Evolutionary conservation across 2,329 filamentous ascomycete species (phyloP).

Genomic region (Aspergillus sp.): DNA sequence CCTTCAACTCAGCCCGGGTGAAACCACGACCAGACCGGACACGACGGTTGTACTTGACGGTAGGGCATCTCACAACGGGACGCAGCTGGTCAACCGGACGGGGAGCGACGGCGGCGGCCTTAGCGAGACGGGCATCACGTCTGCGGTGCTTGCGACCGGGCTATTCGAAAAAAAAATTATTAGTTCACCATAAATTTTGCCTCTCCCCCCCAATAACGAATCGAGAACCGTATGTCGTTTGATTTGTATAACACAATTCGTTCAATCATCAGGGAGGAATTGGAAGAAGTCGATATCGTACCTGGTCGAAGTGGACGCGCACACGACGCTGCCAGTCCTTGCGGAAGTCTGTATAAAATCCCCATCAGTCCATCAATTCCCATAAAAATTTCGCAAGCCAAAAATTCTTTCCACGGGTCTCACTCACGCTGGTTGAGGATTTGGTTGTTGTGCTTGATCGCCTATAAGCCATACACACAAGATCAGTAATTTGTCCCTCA

Average conservation of each 20-base stretch:
- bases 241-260: conserved; percentile 5
- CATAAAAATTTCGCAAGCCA: conserved; percentile 10
- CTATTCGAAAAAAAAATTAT: conserved; percentile 48
- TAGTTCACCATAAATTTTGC: conserved; percentile 23
- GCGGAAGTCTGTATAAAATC: conserved; percentile 69
- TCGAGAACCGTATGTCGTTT: background rate
- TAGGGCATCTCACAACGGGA: conserved; percentile 94
- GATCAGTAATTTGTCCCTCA: conserved; percentile 11
- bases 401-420: conserved; percentile 3
- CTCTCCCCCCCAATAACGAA: conserved; percentile 1
- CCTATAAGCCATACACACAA: conserved; percentile 46
- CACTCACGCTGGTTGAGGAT: conserved; percentile 87
- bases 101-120: conserved; percentile 91
- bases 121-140: conserved; percentile 82
- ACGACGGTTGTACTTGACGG: conserved; percentile 98
- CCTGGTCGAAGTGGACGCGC: conserved; percentile 99
- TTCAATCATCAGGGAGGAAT: conserved; percentile 8
- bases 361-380: conserved; percentile 19
- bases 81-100: conserved; percentile 95
- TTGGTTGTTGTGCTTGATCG: conserved; percentile 99
- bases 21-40: conserved; percentile 95
- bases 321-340: conserved; percentile 99
- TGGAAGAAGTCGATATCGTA: conserved; percentile 49
- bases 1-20: conserved; percentile 96
- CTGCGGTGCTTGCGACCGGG: conserved; percentile 93